Conservation (phyloP, 108 stramenopile species). For the Pseudonitzschia delicatissima region DNA sequence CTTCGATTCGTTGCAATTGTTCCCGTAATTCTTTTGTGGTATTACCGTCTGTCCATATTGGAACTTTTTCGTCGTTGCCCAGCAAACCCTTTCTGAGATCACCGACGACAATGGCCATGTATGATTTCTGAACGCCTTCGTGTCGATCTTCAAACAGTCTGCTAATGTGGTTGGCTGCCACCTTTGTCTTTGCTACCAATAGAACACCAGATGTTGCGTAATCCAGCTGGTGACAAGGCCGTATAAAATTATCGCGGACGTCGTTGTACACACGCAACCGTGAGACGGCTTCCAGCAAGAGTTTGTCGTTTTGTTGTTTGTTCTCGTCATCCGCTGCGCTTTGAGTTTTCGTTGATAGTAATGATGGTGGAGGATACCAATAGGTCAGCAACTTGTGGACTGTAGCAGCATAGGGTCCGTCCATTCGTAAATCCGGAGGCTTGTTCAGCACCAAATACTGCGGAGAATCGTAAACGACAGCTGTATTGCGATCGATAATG, state of each 20-base stretch:
- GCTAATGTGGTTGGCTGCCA: constrained; percentile 55
- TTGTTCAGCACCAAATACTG: constrained; percentile 78
- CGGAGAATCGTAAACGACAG: constrained; percentile 54
- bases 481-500: constrained; percentile 20
- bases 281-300: constrained; percentile 34
- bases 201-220: constrained; percentile 84
- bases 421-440: constrained; percentile 88
- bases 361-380: constrained; percentile 66
- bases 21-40: constrained; percentile 7
- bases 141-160: constrained; percentile 55
- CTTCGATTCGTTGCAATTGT: constrained; percentile 31
- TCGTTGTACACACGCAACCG: constrained; percentile 39
- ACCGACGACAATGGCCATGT: constrained; percentile 68
- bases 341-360: background rate
- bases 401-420: constrained; percentile 66
- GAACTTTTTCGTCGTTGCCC: constrained; percentile 11
- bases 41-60: constrained; percentile 6
- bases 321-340: background rate
- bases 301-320: constrained; percentile 4
- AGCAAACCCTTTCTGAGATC: background rate
- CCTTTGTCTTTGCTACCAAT: constrained; percentile 52
- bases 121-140: constrained; percentile 51
- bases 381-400: constrained; percentile 78
- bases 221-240: constrained; percentile 87
- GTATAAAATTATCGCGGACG: constrained; percentile 67